A percentile compares a stretch with the other conserved stretches of the same genome.
phyloP scores from a whole-genome alignment of 345 rosid species.

The Brassica incana region DNA sequence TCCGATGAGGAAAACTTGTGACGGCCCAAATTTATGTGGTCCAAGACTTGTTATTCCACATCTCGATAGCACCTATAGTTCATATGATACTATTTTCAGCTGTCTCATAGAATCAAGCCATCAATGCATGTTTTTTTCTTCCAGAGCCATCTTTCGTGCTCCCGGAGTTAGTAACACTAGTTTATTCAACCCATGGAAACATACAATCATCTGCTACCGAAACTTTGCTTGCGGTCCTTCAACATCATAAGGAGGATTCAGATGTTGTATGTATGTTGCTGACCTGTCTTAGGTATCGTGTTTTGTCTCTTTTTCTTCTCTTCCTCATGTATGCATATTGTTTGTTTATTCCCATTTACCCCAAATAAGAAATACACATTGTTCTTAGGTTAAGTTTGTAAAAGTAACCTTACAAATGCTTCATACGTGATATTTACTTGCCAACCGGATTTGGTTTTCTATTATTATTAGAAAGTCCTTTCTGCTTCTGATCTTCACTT shows the following conservation, averaged over 20 bases:
- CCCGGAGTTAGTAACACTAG: slow-evolving; percentile 59
- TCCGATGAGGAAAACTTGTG: slow-evolving; percentile 2
- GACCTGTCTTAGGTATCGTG: slow-evolving; percentile 72
- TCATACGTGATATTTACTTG: slow-evolving; percentile 9
- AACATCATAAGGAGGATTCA: slow-evolving; percentile 58
- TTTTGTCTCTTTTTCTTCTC: slow-evolving; percentile 18
- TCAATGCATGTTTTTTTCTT: slow-evolving; percentile 12
- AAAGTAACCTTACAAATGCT: neutral
- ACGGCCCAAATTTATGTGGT: neutral
- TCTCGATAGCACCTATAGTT: slow-evolving; percentile 8
- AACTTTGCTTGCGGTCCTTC: slow-evolving; percentile 60
- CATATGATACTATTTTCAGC: neutral
- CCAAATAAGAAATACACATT: neutral
- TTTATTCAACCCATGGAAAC: slow-evolving; percentile 55
- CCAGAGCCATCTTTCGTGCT: slow-evolving; percentile 72
- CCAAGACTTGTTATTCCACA: slow-evolving; percentile 14
- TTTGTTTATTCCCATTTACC: slow-evolving; percentile 18
- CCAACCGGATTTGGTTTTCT: neutral
- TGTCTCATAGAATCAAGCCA: slow-evolving; percentile 12
- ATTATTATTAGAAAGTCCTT: neutral
- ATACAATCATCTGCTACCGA: slow-evolving; percentile 48
- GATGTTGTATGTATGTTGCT: slow-evolving; percentile 68
- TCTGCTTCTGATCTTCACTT: slow-evolving; percentile 25
- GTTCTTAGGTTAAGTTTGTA: neutral
- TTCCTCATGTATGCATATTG: slow-evolving; percentile 1